Percentiles rank a stretch among this genome's conserved stretches.
Conservation (phyloP, 768 basidiomycete genomes). For the Kwoniella dejecticola region DNA sequence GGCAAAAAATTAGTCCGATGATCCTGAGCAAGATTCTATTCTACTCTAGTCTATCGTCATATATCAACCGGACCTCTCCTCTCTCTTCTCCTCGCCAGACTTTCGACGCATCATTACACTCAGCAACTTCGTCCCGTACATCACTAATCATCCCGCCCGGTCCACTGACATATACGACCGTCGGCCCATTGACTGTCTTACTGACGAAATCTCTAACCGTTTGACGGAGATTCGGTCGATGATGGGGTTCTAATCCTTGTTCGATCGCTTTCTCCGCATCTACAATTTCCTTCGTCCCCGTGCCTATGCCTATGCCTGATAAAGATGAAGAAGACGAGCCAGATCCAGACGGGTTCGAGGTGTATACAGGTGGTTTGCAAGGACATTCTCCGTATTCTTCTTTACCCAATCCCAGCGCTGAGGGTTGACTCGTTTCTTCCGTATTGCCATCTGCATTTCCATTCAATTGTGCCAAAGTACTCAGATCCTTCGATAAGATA, state of each 20-base stretch:
- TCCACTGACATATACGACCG: slow-evolving; percentile 29
- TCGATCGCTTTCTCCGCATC: slow-evolving; percentile 20
- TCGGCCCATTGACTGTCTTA: slow-evolving; percentile 17
- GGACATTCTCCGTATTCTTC: slow-evolving; percentile 4
- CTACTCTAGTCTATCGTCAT: slow-evolving; percentile 35
- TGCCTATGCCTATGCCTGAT: neutral
- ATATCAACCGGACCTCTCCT: slow-evolving; percentile 23
- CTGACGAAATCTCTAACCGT: slow-evolving; percentile 25
- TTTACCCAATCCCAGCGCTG: neutral
- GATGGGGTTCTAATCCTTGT: slow-evolving; percentile 9
- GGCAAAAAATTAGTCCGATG: neutral
- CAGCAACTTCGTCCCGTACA: slow-evolving; percentile 28
- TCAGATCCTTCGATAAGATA: slow-evolving; percentile 8
- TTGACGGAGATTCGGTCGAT: slow-evolving; percentile 23
- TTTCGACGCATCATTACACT: slow-evolving; percentile 20
- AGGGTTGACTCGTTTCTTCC: neutral
- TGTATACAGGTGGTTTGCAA: slow-evolving; percentile 11
- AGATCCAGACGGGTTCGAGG: too few relatives aligned
- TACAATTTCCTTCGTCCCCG: neutral
- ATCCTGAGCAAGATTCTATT: neutral
- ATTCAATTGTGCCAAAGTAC: neutral
- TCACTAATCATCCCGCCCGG: slow-evolving; percentile 30
- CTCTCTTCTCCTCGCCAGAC: slow-evolving; percentile 30
- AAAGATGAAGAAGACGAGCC: neutral
- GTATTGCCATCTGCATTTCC: neutral